Evolutionary conservation across 768 basidiomycete genomes (phyloP), one percentile per base, ranked within the genome.

Genomic region (Rhodotorula diobovata): DNA sequence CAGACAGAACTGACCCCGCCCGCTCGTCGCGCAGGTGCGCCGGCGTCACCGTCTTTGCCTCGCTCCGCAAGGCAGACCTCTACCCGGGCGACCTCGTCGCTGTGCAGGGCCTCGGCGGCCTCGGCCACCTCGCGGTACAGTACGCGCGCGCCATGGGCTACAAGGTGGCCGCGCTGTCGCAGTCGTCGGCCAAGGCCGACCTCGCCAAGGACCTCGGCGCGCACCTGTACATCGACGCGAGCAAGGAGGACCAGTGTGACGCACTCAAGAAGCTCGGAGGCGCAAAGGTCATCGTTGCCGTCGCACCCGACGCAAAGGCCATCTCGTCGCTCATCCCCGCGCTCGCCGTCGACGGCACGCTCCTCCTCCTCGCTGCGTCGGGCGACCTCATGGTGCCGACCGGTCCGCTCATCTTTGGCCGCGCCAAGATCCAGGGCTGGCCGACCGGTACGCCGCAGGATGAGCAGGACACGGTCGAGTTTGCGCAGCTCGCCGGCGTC

Each of bases 181-280:
- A 76, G 10, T 73, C 73, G 7, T 66, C 74, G 28, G 53, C 63
- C 4, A 84, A 84, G 77, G 61, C 76, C 45, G 76, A 78, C 0
- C 74, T 83, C 50, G 80, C 82, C 1, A 74, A 59, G 21, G 64
- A 80, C 60, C 78, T 84, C 59, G 83, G 83, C 41, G 83, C 83
- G 1, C 76, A 81, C 62, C 70, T 78, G 30, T 83, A 82, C 77
- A 71, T 84, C 60, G 81, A 81, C 67, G 76, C 77, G 30, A 73
- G 77, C 15, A 74, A 76, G 53, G 75, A 73, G 35, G 74, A 81
- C 62, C 70, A 77, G 51, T 80, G 77, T 41, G 79, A 78, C 55
- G 78, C 70, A 34, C 78, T 83, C 25, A 71, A 80, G 69, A 76
- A 81, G 69, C 70, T 82, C 30, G 82, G 82, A 15, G 82, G 83